Evolutionary conservation across 78 protist genomes (phyloP).

Genomic region (Mantamonas sphyraenae): DNA sequence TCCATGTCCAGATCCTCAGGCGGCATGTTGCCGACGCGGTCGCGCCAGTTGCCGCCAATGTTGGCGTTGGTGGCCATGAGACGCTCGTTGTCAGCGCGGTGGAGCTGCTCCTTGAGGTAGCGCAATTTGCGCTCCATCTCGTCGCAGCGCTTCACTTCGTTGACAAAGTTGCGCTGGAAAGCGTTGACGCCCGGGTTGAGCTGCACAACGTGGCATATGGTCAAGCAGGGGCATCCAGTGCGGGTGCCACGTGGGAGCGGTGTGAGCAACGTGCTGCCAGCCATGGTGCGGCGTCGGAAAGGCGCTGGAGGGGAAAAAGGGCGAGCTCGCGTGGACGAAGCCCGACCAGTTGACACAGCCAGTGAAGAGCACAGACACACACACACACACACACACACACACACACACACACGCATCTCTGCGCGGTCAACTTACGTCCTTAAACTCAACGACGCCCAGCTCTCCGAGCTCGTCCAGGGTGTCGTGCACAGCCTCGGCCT

Average conservation of each 20-base stretch:
- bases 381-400: not conserved
- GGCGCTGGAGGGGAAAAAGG: not conserved
- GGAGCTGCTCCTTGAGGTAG: conserved; percentile 16
- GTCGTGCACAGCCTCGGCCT: conserved; percentile 73
- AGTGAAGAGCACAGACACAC: not conserved
- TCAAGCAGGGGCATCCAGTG: not conserved
- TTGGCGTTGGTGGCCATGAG: not conserved
- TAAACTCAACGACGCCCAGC: conserved; percentile 59
- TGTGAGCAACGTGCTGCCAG: not conserved
- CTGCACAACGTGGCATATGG: conserved; percentile 14
- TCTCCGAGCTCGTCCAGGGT: conserved; percentile 68
- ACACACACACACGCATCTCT: not conserved
- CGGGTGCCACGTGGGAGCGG: not conserved
- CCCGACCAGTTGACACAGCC: not conserved
- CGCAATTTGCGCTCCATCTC: conserved; percentile 82
- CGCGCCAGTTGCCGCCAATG: not conserved
- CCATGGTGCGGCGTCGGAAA: not conserved
- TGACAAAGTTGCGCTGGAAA: conserved; percentile 75
- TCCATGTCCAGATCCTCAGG: not conserved
- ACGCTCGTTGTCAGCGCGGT: not conserved
- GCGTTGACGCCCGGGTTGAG: conserved; percentile 59
- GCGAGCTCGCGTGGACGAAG: too few relatives aligned
- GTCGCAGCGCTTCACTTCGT: conserved; percentile 77
- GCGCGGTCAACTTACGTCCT: conserved; percentile 36
- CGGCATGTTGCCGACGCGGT: not conserved